phyloP scores from a whole-genome alignment of 805 yeast genomes.

The Spencermartinsiella europaea region DNA sequence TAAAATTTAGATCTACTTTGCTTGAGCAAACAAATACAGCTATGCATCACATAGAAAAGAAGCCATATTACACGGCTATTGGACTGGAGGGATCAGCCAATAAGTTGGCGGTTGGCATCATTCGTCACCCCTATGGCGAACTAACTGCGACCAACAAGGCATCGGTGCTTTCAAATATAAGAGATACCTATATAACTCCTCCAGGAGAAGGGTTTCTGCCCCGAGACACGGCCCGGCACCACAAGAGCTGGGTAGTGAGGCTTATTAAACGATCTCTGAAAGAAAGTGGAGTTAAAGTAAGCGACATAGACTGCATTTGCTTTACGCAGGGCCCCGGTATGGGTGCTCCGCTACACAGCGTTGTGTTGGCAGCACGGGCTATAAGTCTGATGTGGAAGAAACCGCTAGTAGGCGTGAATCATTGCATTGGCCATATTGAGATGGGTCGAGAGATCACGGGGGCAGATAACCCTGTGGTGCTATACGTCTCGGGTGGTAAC shows the following conservation, averaged over 20 bases:
- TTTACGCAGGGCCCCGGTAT: slow-evolving; percentile 99
- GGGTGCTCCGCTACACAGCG: slow-evolving; percentile 97
- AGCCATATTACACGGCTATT: slow-evolving; percentile 51
- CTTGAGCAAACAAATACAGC: neutral
- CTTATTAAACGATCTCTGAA: slow-evolving; percentile 59
- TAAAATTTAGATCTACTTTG: neutral
- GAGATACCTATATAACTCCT: slow-evolving; percentile 94
- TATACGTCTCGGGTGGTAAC: slow-evolving; percentile 97
- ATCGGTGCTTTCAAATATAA: slow-evolving; percentile 74
- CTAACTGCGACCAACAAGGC: slow-evolving; percentile 57
- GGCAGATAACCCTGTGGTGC: slow-evolving; percentile 95
- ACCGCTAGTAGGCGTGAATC: slow-evolving; percentile 93
- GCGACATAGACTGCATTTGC: slow-evolving; percentile 53
- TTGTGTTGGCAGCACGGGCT: slow-evolving; percentile 88
- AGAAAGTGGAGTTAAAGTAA: slow-evolving; percentile 53
- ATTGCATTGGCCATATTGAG: slow-evolving; percentile 96
- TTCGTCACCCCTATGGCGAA: slow-evolving; percentile 65
- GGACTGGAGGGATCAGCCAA: slow-evolving; percentile 98
- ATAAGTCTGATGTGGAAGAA: slow-evolving; percentile 70
- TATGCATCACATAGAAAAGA: slow-evolving; percentile 25
- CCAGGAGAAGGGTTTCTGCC: slow-evolving; percentile 99
- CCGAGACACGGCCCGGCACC: slow-evolving; percentile 94
- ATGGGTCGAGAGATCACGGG: slow-evolving; percentile 99
- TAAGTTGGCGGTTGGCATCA: slow-evolving; percentile 89
- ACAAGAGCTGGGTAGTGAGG: slow-evolving; percentile 88